Evolutionary conservation across 2,329 filamentous ascomycete genomes (phyloP).

Genomic region (Dissoconium aciculare): DNA sequence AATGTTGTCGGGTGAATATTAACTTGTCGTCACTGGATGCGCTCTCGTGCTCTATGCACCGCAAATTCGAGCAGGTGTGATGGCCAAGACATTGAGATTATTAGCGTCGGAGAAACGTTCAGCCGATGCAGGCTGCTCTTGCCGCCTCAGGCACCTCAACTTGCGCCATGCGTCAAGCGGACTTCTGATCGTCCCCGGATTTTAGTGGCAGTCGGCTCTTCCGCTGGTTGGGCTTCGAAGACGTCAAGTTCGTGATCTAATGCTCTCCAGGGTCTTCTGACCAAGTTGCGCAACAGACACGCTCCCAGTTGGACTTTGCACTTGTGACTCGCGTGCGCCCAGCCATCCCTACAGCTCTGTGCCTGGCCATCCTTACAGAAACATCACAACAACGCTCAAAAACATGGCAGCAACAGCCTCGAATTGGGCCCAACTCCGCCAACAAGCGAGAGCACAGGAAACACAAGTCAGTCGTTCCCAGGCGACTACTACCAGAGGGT

Average conservation of each 20-base stretch:
- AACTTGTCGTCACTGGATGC: conserved; percentile 7
- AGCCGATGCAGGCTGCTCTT: background rate
- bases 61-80: conserved; percentile 2
- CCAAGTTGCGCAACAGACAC: no score
- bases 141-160: background rate
- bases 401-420: conserved; percentile 30
- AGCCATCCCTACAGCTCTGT: no score
- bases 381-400: conserved; percentile 13
- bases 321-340: no score
- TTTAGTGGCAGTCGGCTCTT: no score
- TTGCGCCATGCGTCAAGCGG: background rate
- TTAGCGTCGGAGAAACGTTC: background rate
- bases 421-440: conserved; percentile 83
- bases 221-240: no score
- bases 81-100: conserved; percentile 1
- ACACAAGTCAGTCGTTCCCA: conserved; percentile 51
- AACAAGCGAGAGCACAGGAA: conserved; percentile 78
- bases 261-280: conserved; percentile 1
- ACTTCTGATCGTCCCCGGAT: background rate
- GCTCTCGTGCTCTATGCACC: conserved; percentile 6
- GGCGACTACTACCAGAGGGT: conserved; percentile 9
- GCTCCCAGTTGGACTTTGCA: no score
- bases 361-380: no score
- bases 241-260: conserved; percentile 1
- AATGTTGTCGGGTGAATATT: conserved; percentile 6